Base-by-base conservation (phyloP, 2,329 filamentous ascomycete species). In the Aspergillus clavatus region DNA sequence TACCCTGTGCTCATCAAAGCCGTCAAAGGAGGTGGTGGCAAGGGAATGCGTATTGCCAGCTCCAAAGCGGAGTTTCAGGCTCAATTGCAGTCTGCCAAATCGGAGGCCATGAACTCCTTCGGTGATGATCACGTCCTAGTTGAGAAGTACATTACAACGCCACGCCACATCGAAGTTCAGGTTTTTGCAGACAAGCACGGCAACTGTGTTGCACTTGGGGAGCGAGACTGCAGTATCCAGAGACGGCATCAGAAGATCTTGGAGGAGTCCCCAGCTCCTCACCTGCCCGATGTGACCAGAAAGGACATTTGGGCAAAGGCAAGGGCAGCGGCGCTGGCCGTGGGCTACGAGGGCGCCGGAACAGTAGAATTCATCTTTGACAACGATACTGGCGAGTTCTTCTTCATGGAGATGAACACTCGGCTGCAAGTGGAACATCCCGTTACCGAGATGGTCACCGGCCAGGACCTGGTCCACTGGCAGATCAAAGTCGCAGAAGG, bases 371-470 rank as follows among this genome's bases (percentile, higher is more conserved):
- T 84, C 62, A 84, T 84, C 53, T 83, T 84, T 56, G 81, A 84
- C 63, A 84, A 83, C 51, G 81, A 84, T 43, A 76, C 73, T 3
- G 79, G 79, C 28, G 72, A 82, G 35, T 84, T 84, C 67, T 84
- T 81, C 66, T 84, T 84, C 68, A 84, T 84, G 81, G 81, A 84
- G 57, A 84, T 84, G 81, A 84, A 84, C 61, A 84, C 93, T 0
- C 79, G 93, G 41, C 74, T 98, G 16, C 93, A 98, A 68, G 93
- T 98, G 40, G 93, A 98, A 71, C 93, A 98, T 60, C 93, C 93
- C 0, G 93, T 97, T 16, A 97, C 84, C 0, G 86, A 90, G 62
- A 83, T 86, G 75, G 82, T 87, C 2, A 87, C 84, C 7, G 83
- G 80, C 0, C 77, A 87, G 39, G 86, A 90, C 60, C 72, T 98